Percentiles rank a stretch among this genome's conserved stretches.
Conservation (phyloP, 495 filamentous ascomycete species). For the Penicillium diatomitis region DNA sequence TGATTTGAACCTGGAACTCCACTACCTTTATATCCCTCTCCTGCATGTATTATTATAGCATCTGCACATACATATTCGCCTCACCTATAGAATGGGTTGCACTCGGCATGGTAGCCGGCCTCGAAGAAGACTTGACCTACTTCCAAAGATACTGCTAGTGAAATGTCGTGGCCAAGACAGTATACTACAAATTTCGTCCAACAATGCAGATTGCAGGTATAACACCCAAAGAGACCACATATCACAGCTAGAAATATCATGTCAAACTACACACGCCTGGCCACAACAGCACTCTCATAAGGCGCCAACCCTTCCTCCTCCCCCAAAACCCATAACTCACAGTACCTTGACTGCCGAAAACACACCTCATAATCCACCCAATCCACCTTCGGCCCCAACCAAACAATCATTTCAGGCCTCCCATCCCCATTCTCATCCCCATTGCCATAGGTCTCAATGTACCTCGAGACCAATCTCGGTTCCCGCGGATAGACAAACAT, state of each 20-base stretch:
- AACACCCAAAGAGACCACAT: too few relatives aligned
- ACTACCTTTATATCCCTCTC: conserved; percentile 1
- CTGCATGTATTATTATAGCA: conserved; percentile 16
- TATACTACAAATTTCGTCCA: too few relatives aligned
- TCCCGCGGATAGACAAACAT: conserved; percentile 51
- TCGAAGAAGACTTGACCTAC: too few relatives aligned
- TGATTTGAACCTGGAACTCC: neutral
- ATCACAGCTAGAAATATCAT: neutral
- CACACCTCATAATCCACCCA: conserved; percentile 34
- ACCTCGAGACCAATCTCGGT: conserved; percentile 32
- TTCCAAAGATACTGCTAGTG: too few relatives aligned
- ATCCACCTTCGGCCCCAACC: conserved; percentile 43
- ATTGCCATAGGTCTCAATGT: conserved; percentile 25
- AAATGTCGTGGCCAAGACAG: too few relatives aligned
- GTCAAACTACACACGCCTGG: conserved; percentile 1
- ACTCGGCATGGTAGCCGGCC: neutral
- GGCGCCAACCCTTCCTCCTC: conserved; percentile 21
- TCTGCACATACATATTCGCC: neutral
- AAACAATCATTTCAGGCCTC: conserved; percentile 27
- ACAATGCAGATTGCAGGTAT: too few relatives aligned
- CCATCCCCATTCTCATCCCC: conserved; percentile 2
- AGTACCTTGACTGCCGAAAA: conserved; percentile 15
- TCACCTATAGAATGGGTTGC: conserved; percentile 16
- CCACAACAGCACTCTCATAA: conserved; percentile 26
- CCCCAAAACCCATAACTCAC: conserved; percentile 11